Evolutionary conservation across 2,329 filamentous ascomycete genomes (phyloP).

Genomic region (Aurifilum marmelostoma): DNA sequence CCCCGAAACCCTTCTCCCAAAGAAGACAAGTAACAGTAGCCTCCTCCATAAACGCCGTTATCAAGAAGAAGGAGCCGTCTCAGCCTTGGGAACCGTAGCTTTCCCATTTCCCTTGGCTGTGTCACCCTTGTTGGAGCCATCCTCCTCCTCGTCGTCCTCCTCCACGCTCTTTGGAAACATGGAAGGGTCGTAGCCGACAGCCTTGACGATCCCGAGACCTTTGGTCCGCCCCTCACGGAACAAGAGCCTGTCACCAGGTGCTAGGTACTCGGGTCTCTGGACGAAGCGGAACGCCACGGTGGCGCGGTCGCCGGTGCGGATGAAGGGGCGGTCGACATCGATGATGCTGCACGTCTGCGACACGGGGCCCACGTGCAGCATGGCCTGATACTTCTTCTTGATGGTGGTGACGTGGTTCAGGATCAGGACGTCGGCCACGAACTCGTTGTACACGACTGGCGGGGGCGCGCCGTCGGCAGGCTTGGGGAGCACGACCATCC

Average conservation of each 20-base stretch:
- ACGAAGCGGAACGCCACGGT: constrained; percentile 94
- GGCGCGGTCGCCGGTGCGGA: constrained; percentile 92
- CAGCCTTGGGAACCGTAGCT: not conserved
- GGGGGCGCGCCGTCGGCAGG: constrained; percentile 66
- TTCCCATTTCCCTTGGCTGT: constrained; percentile 5
- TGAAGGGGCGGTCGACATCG: constrained; percentile 94
- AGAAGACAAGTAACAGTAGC: not conserved
- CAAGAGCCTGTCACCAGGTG: constrained; percentile 83
- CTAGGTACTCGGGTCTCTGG: constrained; percentile 89
- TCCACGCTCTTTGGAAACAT: constrained; percentile 32
- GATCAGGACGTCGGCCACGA: constrained; percentile 87
- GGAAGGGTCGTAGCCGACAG: constrained; percentile 78
- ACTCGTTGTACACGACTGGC: constrained; percentile 75
- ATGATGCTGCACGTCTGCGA: constrained; percentile 97
- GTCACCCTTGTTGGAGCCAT: not conserved
- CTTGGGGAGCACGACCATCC: constrained; percentile 94
- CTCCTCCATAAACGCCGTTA: not conserved
- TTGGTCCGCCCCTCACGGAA: constrained; percentile 96
- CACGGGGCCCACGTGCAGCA: constrained; percentile 94
- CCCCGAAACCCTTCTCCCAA: no score
- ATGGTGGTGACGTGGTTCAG: constrained; percentile 96
- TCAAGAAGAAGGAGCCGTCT: not conserved
- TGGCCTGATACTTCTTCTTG: constrained; percentile 94
- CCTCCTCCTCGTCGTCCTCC: constrained; percentile 2
- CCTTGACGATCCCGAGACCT: constrained; percentile 91